Evolutionary conservation across 2,329 filamentous ascomycete species (phyloP), one percentile per base, ranked within the genome.

Genomic region (Hymenoscyphus repandus): DNA sequence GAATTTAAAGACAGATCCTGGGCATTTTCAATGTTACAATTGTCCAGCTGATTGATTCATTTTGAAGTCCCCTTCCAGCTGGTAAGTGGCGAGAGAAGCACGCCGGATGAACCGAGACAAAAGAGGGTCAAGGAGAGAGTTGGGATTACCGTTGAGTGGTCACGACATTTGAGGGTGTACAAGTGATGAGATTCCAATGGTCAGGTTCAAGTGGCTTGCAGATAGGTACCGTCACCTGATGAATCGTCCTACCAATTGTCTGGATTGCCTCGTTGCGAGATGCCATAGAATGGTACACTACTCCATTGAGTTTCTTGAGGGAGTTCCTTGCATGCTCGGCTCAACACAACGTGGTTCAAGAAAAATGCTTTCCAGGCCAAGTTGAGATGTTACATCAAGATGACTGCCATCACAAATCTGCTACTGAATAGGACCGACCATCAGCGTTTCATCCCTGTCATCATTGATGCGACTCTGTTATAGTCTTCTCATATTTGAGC

Each of bases 191-290:
- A 41, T 41, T 22, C 39, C 39, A 41, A 22, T 41, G 18, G 12
- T 41, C 39, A 41, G 39, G 39, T 41, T 18, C 39, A 22, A 41
- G 39, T 41, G 39, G 39, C 39, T 20, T 41, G 39, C 39, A 41
- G n/a, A 41, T 6, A 10, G 18, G 18, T 13, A 13, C 11, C 27
- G 18, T 41, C 39, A 41, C 39, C 39, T 41, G 39, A 41, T 41
- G n/a, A 10, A 22, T 40, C 12, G 6, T 20, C 39, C 22, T 27
- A 27, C 22, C 22, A 27, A 27, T 7, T 4, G 7, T 27, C 4
- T 27, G 22, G 22, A 27, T 27, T 27, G 22, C 22, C 22, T 27
- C 22, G 22, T 27, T 4, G 7, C 22, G 22, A 27, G 22, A 27
- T 27, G 22, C 22, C 22, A 27, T 7, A 27, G 22, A 7, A 27